Evolutionary conservation across 495 filamentous ascomycete species (phyloP).

Genomic region (Penicillium coprophilum): DNA sequence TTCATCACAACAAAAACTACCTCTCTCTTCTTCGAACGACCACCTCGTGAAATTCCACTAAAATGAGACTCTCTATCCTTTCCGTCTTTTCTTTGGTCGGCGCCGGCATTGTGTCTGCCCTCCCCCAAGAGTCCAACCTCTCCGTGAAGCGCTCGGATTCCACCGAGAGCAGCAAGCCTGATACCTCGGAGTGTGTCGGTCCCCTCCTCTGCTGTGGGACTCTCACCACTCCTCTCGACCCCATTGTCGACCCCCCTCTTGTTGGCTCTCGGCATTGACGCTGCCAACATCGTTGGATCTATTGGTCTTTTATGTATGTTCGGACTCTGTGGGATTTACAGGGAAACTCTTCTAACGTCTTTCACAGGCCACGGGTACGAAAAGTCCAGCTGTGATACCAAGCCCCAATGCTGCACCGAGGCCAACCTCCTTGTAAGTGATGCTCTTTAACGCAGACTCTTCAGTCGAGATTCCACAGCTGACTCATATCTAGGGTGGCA

Average conservation of each 20-base stretch:
- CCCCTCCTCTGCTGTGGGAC: slow-evolving; percentile 34
- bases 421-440: slow-evolving; percentile 37
- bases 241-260: slow-evolving; percentile 72
- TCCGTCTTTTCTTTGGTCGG: slow-evolving; percentile 27
- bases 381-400: slow-evolving; percentile 17
- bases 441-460: not conserved
- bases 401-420: slow-evolving; percentile 39
- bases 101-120: slow-evolving; percentile 24
- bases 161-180: slow-evolving; percentile 15
- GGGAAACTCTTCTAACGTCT: slow-evolving; percentile 4
- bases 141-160: slow-evolving; percentile 12
- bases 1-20: not conserved
- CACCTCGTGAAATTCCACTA: slow-evolving; percentile 7
- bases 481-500: slow-evolving; percentile 4
- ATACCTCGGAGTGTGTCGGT: slow-evolving; percentile 27
- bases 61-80: slow-evolving; percentile 35
- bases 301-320: slow-evolving; percentile 38
- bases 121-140: slow-evolving; percentile 5
- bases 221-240: slow-evolving; percentile 38
- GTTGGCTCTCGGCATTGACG: slow-evolving; percentile 74
- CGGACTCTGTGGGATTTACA: not conserved
- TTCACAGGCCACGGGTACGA: slow-evolving; percentile 32
- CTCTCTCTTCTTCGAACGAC: not conserved
- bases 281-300: slow-evolving; percentile 68
- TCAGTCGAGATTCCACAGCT: not conserved